Base-by-base conservation (phyloP, 139 green algal genomes). In the Coccomyxa sp. region DNA sequence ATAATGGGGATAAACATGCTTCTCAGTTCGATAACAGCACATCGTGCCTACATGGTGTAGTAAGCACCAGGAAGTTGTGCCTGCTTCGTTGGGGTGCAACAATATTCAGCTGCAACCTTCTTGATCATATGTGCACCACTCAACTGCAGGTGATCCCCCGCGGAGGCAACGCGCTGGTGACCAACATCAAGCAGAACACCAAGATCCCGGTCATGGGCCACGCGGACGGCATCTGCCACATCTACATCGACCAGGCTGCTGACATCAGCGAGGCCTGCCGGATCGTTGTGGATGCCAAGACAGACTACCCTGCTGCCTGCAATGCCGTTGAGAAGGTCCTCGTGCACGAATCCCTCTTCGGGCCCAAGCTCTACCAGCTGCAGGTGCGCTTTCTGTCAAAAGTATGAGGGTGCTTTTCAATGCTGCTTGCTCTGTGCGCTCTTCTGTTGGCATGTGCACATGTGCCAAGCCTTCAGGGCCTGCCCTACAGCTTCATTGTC, bases 141-240 rank as follows among this genome's bases (percentile, higher is more conserved):
- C 71, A 31, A 38, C 4, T 32, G 66, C 80, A 83, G 80, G 96
- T 98, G 74, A 99, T 99, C 82, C 97, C 97, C 14, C 92, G 96
- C 25, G 96, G 96, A 31, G 92, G 88, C 83, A 99, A 98, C 87
- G 84, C 86, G 15, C 90, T 98, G 78, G 94, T 97, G 71, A 90
- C 76, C 27, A 90, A 96, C 85, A 96, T 97, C 84, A 93, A 97
- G 89, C 79, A 90, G 67, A 95, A 98, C 92, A 99, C 97, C 14
- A 95, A 94, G 77, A 99, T 99, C 85, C 93, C 97, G 0, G 97
- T 99, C 85, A 90, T 99, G 77, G 97, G 97, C 74, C 97, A 99
- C 83, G 97, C 97, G 13, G 97, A 98, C 85, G 97, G 96, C 83
- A 96, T 99, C 86, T 99, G 97, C 92, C 97, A 99, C 89, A 91